Conservation (phyloP, 1,284 basidiomycete species). For the Meripilus lineatus region DNA sequence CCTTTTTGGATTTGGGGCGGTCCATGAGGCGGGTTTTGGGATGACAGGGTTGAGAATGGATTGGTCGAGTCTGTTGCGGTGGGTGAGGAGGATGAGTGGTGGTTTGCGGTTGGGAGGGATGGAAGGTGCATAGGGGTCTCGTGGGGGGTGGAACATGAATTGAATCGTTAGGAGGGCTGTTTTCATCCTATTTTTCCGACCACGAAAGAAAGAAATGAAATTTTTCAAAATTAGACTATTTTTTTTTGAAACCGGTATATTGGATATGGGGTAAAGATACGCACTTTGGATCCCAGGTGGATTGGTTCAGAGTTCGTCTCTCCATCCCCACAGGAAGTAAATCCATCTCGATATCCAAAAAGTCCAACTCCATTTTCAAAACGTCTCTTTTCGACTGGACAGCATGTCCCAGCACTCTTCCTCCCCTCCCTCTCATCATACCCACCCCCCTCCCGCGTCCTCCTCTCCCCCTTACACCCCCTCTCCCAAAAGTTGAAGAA, state of each 20-base stretch:
- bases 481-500: constrained; percentile 13
- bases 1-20: constrained; percentile 34
- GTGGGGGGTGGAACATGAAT: constrained; percentile 54
- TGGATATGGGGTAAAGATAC: constrained; percentile 23
- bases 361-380: constrained; percentile 61
- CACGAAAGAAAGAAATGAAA: constrained; percentile 7
- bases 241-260: too few relatives aligned
- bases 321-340: constrained; percentile 83
- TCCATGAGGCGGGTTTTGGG: constrained; percentile 42
- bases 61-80: constrained; percentile 50
- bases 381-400: constrained; percentile 52
- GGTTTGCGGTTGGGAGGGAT: constrained; percentile 30
- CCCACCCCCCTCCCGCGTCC: constrained; percentile 26
- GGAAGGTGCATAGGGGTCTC: constrained; percentile 35
- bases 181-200: constrained; percentile 49
- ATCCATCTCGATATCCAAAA: constrained; percentile 67
- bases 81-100: constrained; percentile 50
- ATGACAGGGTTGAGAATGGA: constrained; percentile 47
- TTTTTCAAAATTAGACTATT: too few relatives aligned
- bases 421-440: constrained; percentile 22
- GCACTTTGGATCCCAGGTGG: constrained; percentile 77
- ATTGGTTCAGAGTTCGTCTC: constrained; percentile 68
- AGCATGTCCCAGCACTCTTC: constrained; percentile 16
- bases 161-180: constrained; percentile 71
- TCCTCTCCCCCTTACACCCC: constrained; percentile 20